Percentiles rank a stretch among this genome's conserved stretches.
Evolutionary conservation across 169 alveolate genomes (phyloP).

Genomic region (Eimeria necatrix): DNA sequence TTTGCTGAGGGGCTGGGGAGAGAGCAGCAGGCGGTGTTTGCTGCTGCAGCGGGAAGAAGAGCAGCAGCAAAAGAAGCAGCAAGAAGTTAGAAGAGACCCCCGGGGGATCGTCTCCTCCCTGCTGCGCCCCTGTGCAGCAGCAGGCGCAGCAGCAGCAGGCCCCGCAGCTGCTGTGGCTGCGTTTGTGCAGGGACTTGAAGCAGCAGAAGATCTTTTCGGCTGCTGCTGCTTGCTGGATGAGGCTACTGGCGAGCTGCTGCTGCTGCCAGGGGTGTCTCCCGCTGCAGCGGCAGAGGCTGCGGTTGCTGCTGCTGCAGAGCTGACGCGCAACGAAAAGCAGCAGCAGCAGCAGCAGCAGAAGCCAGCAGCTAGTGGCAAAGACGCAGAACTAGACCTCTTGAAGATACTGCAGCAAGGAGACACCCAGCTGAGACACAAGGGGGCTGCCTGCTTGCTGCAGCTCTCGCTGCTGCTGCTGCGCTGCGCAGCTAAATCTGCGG

Average conservation of each 20-base stretch:
- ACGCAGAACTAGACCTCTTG: not conserved
- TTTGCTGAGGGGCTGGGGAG: not conserved
- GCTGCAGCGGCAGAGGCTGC: slow-evolving; percentile 54
- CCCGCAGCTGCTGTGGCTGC: slow-evolving; percentile 1
- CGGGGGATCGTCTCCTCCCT: slow-evolving; percentile 22
- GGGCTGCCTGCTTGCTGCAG: slow-evolving; percentile 6
- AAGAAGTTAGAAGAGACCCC: not conserved
- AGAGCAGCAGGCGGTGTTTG: too few species aligned
- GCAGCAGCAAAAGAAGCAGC: slow-evolving; percentile 13
- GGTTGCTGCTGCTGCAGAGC: slow-evolving; percentile 32
- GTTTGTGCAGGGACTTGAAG: slow-evolving; percentile 46
- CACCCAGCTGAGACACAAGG: not conserved
- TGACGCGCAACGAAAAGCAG: not conserved
- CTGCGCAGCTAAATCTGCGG: not conserved
- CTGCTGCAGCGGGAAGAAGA: too few species aligned
- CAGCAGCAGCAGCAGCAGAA: not conserved
- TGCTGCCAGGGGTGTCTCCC: not conserved
- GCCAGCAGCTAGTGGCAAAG: not conserved
- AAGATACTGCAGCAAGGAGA: not conserved
- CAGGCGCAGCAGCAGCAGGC: not conserved
- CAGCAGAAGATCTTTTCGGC: not conserved
- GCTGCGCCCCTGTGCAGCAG: slow-evolving; percentile 3
- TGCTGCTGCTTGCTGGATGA: slow-evolving; percentile 16
- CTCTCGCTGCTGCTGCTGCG: slow-evolving; percentile 34
- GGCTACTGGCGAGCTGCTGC: slow-evolving; percentile 25